phyloP scores from a whole-genome alignment of 371 early-diverging fungal genomes.

The Mortierella sp. region DNA sequence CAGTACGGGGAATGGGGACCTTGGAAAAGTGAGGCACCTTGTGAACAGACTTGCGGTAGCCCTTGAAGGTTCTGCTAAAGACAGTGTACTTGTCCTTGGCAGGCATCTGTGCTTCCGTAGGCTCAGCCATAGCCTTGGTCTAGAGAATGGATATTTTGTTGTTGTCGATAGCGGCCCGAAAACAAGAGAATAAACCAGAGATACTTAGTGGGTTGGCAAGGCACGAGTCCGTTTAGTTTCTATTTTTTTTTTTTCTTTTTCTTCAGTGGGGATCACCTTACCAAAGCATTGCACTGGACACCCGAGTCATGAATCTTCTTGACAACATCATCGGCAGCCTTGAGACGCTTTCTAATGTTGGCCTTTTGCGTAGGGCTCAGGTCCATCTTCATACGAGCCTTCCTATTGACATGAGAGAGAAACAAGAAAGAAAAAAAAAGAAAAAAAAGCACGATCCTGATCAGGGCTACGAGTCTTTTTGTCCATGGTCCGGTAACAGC shows the following conservation, averaged over 20 bases:
- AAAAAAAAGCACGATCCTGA: not conserved
- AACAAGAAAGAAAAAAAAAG: not conserved
- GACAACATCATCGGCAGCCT: constrained; percentile 91
- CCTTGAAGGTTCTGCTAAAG: constrained; percentile 80
- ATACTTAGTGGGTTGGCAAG: not conserved
- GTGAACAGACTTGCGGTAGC: constrained; percentile 93
- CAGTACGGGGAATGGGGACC: constrained; percentile 81
- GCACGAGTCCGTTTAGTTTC: not conserved
- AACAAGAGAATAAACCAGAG: not conserved
- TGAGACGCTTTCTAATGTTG: constrained; percentile 92
- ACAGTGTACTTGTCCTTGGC: constrained; percentile 95
- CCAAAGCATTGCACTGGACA: constrained; percentile 88
- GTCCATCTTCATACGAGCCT: constrained; percentile 82
- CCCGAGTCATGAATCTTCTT: constrained; percentile 86
- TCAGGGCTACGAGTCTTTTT: not conserved
- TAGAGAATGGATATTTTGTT: constrained; percentile 21
- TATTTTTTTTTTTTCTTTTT: too few relatives aligned
- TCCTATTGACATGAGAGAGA: constrained; percentile 54
- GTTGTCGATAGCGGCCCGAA: not conserved
- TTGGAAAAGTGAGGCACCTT: constrained; percentile 97
- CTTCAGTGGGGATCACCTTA: constrained; percentile 37
- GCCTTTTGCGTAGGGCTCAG: constrained; percentile 89
- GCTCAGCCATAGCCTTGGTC: constrained; percentile 77
- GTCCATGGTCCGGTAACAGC: not conserved
- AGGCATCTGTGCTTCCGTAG: constrained; percentile 87